Evolutionary conservation across 2,329 filamentous ascomycete genomes (phyloP), one percentile per base, ranked within the genome.

Genomic region (Botrytis squamosa): DNA sequence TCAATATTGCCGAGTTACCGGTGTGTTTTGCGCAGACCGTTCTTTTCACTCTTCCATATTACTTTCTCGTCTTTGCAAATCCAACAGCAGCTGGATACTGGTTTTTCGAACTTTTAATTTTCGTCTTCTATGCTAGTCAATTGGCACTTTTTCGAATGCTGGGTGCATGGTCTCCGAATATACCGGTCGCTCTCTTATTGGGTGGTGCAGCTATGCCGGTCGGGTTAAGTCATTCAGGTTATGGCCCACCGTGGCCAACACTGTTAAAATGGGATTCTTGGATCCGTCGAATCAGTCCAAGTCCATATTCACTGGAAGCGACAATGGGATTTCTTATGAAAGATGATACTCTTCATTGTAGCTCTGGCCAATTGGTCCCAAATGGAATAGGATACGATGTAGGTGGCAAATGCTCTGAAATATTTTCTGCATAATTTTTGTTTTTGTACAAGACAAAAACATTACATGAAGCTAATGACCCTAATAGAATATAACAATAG

Each of bases 401-500:
- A 66, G 20, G 63, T 25, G 12, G 36, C 18, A 63, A 40, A 40
- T 63, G 2, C 6, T 66, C 22, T 16, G n/a, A 33, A 3, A 16
- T 4, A n/a, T 66, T 16, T 36, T 66, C 20, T 36, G 1, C 33
- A 29, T 9, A 3, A 2, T 33, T 49, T 46, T 66, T 36, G 0
- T 4, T 38, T 25, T 22, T 40, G 3, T 22, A 7, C 9, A 33
- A 65, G 8, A 65, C 40, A 33, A 36, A 62, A 62, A 10, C 33
- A 14, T 25, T 9, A 38, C 10, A 38, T 55, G 20, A 38, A 38
- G 20, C 59, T 62, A 40, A 62, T 7, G 22, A 40, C 10, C 7
- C 14, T n/a, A 14, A 62, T 38, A 62, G 59, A 62, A 38, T 20
- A 40, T 25, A 14, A 25, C 18, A 20, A 5, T 62, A 12, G 82